Conservation (phyloP, 352 stramenopile species). For the Blastocystis sp. region DNA sequence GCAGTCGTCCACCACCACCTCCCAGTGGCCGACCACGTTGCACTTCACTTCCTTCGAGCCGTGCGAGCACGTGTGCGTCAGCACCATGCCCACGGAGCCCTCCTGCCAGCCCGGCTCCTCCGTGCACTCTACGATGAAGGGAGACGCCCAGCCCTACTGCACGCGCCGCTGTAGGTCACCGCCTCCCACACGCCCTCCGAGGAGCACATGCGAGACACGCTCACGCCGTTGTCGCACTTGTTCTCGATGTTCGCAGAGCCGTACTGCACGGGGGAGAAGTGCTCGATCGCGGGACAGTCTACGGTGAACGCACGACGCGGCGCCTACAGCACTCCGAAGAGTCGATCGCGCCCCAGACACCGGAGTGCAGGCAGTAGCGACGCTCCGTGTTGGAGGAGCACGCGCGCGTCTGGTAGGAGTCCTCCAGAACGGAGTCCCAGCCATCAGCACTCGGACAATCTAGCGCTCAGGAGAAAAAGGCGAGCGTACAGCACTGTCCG, state of each 20-base stretch:
- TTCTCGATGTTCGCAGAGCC: slow-evolving; percentile 27
- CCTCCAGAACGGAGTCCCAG: not conserved
- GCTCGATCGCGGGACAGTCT: not conserved
- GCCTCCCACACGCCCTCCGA: slow-evolving; percentile 6
- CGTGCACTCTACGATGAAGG: slow-evolving; percentile 6
- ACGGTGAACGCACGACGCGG: not conserved
- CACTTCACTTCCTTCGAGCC: not conserved
- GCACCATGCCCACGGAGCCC: slow-evolving; percentile 1
- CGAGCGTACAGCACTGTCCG: slow-evolving; percentile 14
- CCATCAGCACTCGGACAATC: slow-evolving; percentile 29
- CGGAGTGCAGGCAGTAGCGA: not conserved
- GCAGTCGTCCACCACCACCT: slow-evolving; percentile 33
- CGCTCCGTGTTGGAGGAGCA: slow-evolving; percentile 19
- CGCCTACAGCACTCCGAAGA: slow-evolving; percentile 37
- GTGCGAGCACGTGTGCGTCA: not conserved
- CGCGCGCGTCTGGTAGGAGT: not conserved
- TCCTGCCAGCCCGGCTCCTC: slow-evolving; percentile 31
- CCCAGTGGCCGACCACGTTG: slow-evolving; percentile 52
- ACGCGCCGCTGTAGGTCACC: slow-evolving; percentile 19
- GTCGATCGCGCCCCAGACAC: slow-evolving; percentile 15
- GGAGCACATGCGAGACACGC: slow-evolving; percentile 14
- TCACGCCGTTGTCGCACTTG: slow-evolving; percentile 47
- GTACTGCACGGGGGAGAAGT: slow-evolving; percentile 5
- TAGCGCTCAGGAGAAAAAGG: not conserved
- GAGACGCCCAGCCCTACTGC: not conserved